phyloP scores from a whole-genome alignment of 108 stramenopile species.

The Pseudonitzschia delicatissima region DNA sequence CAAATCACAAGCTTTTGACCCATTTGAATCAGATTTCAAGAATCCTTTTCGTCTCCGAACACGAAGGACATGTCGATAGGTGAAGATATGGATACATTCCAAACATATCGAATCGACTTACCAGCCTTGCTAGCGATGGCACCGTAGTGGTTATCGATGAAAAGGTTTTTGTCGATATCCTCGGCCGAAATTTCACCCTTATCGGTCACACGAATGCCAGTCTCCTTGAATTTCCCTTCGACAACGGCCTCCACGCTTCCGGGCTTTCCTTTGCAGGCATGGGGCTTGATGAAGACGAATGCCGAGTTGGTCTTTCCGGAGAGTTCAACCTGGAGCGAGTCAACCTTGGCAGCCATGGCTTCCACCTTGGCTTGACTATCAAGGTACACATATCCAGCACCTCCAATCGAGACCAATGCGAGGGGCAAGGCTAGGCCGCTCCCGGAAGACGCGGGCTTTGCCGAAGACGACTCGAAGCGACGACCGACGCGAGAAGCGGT shows the following conservation, averaged over 20 bases:
- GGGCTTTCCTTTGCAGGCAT: slow-evolving; percentile 58
- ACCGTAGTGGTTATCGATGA: slow-evolving; percentile 87
- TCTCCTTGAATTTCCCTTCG: slow-evolving; percentile 46
- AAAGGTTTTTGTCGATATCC: slow-evolving; percentile 76
- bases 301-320: slow-evolving; percentile 57
- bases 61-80: no score
- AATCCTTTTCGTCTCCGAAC: no score
- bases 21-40: no score
- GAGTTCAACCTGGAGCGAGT: slow-evolving; percentile 44
- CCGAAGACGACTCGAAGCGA: slow-evolving; percentile 5
- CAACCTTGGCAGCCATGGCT: slow-evolving; percentile 18
- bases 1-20: no score
- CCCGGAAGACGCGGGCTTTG: slow-evolving; percentile 12
- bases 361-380: slow-evolving; percentile 17
- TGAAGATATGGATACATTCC: no score
- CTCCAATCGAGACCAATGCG: slow-evolving; percentile 19
- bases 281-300: slow-evolving; percentile 90
- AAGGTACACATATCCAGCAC: slow-evolving; percentile 35
- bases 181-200: slow-evolving; percentile 65
- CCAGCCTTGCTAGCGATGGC: slow-evolving; percentile 89
- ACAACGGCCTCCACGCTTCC: slow-evolving; percentile 44
- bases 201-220: slow-evolving; percentile 62
- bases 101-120: neutral
- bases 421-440: slow-evolving; percentile 14
- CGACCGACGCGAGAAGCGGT: neutral